phyloP scores from a whole-genome alignment of 2,329 filamentous ascomycete genomes.

The Epichloe bromicola region DNA sequence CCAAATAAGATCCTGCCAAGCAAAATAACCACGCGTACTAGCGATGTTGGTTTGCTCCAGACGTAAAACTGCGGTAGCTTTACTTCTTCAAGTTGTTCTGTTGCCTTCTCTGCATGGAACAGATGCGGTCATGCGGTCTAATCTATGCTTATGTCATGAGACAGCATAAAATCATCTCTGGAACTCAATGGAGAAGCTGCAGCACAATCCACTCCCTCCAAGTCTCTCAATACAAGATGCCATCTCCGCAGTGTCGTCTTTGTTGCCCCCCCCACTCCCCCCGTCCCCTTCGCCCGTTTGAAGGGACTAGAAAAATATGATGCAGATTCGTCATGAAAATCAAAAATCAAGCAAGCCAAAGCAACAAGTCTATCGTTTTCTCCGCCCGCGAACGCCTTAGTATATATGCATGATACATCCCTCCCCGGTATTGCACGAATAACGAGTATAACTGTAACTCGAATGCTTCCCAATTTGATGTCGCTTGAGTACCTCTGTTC shows the following conservation, averaged over 20 bases:
- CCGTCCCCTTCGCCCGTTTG: neutral
- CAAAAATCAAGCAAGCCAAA: conserved; percentile 1
- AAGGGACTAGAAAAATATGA: neutral
- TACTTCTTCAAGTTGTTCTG: neutral
- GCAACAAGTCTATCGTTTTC: conserved; percentile 6
- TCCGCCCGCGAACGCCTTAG: conserved; percentile 6
- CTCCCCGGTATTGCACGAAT: neutral
- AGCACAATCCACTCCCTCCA: neutral
- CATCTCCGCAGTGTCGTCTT: neutral
- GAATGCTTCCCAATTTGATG: neutral
- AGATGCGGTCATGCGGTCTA: neutral
- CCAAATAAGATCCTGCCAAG: neutral
- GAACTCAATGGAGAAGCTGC: neutral
- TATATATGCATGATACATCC: conserved; percentile 6
- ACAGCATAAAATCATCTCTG: neutral
- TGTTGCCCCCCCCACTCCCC: neutral
- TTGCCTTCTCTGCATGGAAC: neutral
- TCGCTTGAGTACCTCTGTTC: neutral
- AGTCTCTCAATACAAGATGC: neutral
- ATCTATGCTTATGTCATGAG: neutral
- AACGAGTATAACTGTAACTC: neutral
- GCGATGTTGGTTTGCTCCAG: neutral
- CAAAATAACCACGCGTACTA: neutral
- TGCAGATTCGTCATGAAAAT: neutral
- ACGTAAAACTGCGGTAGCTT: neutral